Evolutionary conservation across 148 eudicot species (phyloP), one percentile per base, ranked within the genome.

Genomic region (Amaranthus hypochondriacus): DNA sequence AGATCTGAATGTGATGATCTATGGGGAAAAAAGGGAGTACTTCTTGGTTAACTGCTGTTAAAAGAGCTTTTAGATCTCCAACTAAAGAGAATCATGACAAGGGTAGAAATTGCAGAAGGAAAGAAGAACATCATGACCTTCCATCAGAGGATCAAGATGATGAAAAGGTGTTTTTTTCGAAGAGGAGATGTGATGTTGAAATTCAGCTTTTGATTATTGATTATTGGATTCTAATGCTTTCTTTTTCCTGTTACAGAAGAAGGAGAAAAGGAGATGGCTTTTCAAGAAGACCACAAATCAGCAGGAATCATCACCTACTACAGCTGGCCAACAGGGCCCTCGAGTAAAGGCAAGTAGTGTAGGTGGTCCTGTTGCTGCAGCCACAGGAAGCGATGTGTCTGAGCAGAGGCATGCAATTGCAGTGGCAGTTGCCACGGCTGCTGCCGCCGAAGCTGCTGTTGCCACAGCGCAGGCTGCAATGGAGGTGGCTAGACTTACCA

Each of bases 31-130:
- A 79, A 79, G 72, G 75, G 64, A 76, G 87, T 58, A 76, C 55
- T 62, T 90, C 96, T 66, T 94, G 98, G 93, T 76, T 91, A 56
- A 85, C 88, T 11, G 91, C 84, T 47, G 96, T 91, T 3, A 91
- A 89, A 73, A 86, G 96, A 77, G 97, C 93, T 70, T 91, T 94
- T 77, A 83, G 91, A 75, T 89, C 93, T 83, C 92, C 94, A 53
- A 77, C 88, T 49, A 86, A 88, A 57, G 90, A 85, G 49, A 74
- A 77, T 52, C 84, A 78, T 79, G 78, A 79, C 5, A 86, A 79
- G 73, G 51, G 18, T 75, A 64, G 82, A 46, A 87, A 81, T 78
- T 77, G 77, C 58, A 67, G 77, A 57, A 79, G 85, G n/a, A 86
- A 77, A 76, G 86, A 85, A 59, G 87, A 83, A 55, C 81, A 74